Evolutionary conservation across 352 stramenopile species (phyloP).

Genomic region (Pythium volutum): DNA sequence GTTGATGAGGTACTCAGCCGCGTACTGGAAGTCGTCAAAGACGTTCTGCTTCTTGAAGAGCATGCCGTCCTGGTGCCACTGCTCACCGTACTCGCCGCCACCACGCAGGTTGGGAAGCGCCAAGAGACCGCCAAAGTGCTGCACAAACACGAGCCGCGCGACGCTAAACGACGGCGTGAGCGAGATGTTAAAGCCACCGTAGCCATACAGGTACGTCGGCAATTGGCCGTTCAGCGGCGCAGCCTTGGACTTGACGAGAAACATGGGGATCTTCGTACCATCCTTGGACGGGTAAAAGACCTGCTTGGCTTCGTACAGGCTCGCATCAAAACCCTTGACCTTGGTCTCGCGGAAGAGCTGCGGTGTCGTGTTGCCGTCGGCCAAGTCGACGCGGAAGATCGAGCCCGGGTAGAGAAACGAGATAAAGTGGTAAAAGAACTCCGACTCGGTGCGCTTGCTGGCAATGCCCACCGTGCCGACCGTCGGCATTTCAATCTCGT

Average conservation of each 20-base stretch:
- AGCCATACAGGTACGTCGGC: slow-evolving; percentile 93
- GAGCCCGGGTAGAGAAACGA: slow-evolving; percentile 83
- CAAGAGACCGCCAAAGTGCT: slow-evolving; percentile 90
- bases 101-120: slow-evolving; percentile 93
- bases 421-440: slow-evolving; percentile 90
- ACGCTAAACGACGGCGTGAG: slow-evolving; percentile 90
- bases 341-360: slow-evolving; percentile 75
- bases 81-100: slow-evolving; percentile 90
- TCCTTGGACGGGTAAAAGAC: slow-evolving; percentile 92
- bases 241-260: slow-evolving; percentile 89
- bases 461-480: slow-evolving; percentile 65
- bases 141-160: slow-evolving; percentile 83
- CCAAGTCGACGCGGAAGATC: slow-evolving; percentile 73
- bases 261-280: slow-evolving; percentile 95
- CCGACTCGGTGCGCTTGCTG: slow-evolving; percentile 67
- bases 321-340: slow-evolving; percentile 80
- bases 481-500: slow-evolving; percentile 64
- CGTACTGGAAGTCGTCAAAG: slow-evolving; percentile 96
- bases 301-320: slow-evolving; percentile 77
- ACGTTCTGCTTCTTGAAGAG: slow-evolving; percentile 93
- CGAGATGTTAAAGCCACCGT: slow-evolving; percentile 95
- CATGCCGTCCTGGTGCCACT: slow-evolving; percentile 92
- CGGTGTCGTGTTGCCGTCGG: slow-evolving; percentile 28
- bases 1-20: slow-evolving; percentile 90
- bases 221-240: slow-evolving; percentile 72